These are phyloP conservation scores for Diaporthe longicolla DNA, from an alignment of 2,329 filamentous ascomycete genomes.

Conservation along the genomic window DNA sequence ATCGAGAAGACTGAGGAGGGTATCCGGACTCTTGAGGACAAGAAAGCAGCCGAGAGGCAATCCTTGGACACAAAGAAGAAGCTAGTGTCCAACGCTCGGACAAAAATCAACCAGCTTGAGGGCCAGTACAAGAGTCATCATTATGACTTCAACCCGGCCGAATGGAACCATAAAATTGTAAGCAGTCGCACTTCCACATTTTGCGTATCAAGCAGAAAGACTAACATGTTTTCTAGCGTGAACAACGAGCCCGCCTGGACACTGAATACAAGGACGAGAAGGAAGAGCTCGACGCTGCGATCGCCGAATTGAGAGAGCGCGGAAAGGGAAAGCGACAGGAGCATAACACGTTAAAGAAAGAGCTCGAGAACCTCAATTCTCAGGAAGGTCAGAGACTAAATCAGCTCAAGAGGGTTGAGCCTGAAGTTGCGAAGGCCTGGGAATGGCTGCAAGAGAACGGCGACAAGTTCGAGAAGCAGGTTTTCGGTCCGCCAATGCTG, in stretches of 20 bases:
- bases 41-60: conserved; percentile 66
- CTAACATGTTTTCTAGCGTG: conserved; percentile 35
- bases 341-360: conserved; percentile 57
- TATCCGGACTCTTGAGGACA: conserved; percentile 64
- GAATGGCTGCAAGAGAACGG: conserved; percentile 84
- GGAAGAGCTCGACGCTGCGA: conserved; percentile 45
- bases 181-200: neutral
- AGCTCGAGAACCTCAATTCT: conserved; percentile 76
- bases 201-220: neutral
- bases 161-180: conserved; percentile 80
- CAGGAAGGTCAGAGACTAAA: conserved; percentile 80
- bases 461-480: conserved; percentile 77
- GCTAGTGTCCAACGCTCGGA: conserved; percentile 64
- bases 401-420: conserved; percentile 72
- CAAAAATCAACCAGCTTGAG: conserved; percentile 74
- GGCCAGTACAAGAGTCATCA: conserved; percentile 73
- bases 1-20: conserved; percentile 56
- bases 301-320: conserved; percentile 56
- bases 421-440: conserved; percentile 80
- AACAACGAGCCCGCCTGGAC: conserved; percentile 40
- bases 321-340: conserved; percentile 58
- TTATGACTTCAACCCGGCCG: conserved; percentile 75
- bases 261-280: conserved; percentile 42
- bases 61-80: conserved; percentile 64
- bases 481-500: conserved; percentile 86